These are phyloP conservation scores for Leptoxyphium fumago DNA, from an alignment of 2,329 filamentous ascomycete genomes.

Conservation along the genomic window DNA sequence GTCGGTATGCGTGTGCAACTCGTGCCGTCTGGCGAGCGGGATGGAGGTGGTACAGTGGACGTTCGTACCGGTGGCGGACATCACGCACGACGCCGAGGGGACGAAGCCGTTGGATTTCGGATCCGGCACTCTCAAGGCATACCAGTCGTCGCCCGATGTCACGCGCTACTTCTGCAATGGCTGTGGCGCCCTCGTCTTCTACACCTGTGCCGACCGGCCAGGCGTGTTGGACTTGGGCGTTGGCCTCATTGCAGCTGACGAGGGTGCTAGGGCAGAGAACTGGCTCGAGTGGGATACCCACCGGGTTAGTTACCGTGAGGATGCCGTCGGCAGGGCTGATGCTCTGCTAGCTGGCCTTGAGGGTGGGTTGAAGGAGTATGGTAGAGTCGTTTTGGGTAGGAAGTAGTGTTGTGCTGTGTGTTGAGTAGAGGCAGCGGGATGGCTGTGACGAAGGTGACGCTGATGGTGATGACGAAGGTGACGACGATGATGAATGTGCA, in stretches of 20 bases:
- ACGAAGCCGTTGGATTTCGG: conserved; percentile 17
- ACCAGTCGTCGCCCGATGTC: conserved; percentile 40
- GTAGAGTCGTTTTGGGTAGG: neutral
- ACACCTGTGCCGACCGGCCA: conserved; percentile 39
- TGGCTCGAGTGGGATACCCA: conserved; percentile 50
- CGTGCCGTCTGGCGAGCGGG: conserved; percentile 46
- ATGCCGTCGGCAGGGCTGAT: conserved; percentile 22
- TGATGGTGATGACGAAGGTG: neutral
- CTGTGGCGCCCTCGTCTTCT: conserved; percentile 53
- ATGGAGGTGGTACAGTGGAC: conserved; percentile 53
- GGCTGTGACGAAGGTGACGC: neutral
- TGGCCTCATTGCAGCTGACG: conserved; percentile 35
- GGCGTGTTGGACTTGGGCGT: conserved; percentile 49
- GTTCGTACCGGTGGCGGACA: conserved; percentile 47
- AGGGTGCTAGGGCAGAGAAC: conserved; percentile 39
- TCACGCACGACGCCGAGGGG: conserved; percentile 26
- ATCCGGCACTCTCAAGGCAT: conserved; percentile 33
- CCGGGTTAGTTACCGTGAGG: conserved; percentile 45
- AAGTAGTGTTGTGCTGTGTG: neutral
- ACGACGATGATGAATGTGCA: neutral
- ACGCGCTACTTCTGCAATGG: conserved; percentile 45
- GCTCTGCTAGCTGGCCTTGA: conserved; percentile 10
- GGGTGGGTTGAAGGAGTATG: conserved; percentile 10
- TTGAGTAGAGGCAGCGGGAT: neutral
- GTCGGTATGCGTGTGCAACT: conserved; percentile 45